Evolutionary conservation across 2,329 filamentous ascomycete species (phyloP).

Genomic region (Raffaelea ambrosiae): DNA sequence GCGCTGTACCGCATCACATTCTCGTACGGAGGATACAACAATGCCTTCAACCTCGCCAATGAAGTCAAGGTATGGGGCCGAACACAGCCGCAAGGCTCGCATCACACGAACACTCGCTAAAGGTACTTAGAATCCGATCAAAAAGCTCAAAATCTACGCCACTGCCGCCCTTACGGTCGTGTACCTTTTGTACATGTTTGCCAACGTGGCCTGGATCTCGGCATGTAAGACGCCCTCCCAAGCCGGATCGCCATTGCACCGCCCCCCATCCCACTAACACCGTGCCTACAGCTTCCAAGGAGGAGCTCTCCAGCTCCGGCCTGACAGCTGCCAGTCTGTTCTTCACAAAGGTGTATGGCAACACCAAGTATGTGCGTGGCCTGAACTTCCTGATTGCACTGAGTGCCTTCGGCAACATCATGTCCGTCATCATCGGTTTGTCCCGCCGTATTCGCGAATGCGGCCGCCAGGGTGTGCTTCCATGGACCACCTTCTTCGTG

Average conservation of each 20-base stretch:
- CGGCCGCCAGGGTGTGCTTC: constrained; percentile 53
- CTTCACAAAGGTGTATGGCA: constrained; percentile 49
- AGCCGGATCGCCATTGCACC: no score
- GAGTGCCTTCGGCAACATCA: constrained; percentile 49
- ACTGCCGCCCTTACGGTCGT: constrained; percentile 41
- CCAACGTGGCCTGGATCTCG: constrained; percentile 52
- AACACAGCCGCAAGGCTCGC: neutral
- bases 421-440: constrained; percentile 43
- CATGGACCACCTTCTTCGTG: constrained; percentile 50
- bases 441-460: constrained; percentile 51
- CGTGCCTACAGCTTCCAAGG: constrained; percentile 36
- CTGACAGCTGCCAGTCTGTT: constrained; percentile 48
- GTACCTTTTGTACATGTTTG: constrained; percentile 45
- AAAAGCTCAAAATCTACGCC: constrained; percentile 41
- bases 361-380: constrained; percentile 35
- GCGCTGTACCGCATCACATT: constrained; percentile 53
- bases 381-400: constrained; percentile 49
- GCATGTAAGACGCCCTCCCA: constrained; percentile 24
- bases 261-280: no score
- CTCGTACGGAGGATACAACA: constrained; percentile 47
- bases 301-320: constrained; percentile 40
- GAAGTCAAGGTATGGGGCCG: constrained; percentile 35
- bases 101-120: neutral
- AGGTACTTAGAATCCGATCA: constrained; percentile 40
- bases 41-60: constrained; percentile 53